Evolutionary conservation across 495 filamentous ascomycete genomes (phyloP), one percentile per base, ranked within the genome.

Genomic region (Sordaria brevicollis): DNA sequence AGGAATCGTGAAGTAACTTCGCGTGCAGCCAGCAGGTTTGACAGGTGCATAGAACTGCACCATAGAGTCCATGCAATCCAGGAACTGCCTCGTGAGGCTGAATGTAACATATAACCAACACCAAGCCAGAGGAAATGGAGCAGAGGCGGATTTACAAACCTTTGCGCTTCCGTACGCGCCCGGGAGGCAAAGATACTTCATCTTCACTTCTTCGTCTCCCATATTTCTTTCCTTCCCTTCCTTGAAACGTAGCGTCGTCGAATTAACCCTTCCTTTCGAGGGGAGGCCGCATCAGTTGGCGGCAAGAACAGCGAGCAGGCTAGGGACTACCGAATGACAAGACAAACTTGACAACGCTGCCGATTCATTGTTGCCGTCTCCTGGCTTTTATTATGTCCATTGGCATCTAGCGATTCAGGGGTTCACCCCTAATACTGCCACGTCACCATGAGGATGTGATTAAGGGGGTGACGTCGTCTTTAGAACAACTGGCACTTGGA

Each of bases 151-250:
- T 35, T 10, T 10, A 70, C 77, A 34, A 54, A 75, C 81, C 73
- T 82, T 79, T 65, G 82, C 79, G 69, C 78, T 82, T 71, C 82
- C 82, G 67, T 80, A 82, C 1, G 80, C 79, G 41, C 80, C 79
- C 36, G 78, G 79, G 37, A 75, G 74, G 68, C 74, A 75, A 17
- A 75, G 74, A 54, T 74, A 75, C 70, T 75, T 75, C 74, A 75
- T 75, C n/a, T 21, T 73, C 65, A 17, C 21, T 71, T 25, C 3
- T 39, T 49, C 29, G 36, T 70, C 15, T 67, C 11, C 33, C 49
- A 13, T 33, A 35, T 6, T 2, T 41, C n/a, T 36, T 70, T 7
- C 21, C 71, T 65, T 49, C 71, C 65, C 69, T 19, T 67, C 34
- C 19, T 19, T 65, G 19, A 68, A 2, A 57, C 67, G 4, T 9